Percentiles rank a stretch among this genome's conserved stretches.
Evolutionary conservation across 495 filamentous ascomycete species (phyloP).

Genomic region (Neurospora intermedia): DNA sequence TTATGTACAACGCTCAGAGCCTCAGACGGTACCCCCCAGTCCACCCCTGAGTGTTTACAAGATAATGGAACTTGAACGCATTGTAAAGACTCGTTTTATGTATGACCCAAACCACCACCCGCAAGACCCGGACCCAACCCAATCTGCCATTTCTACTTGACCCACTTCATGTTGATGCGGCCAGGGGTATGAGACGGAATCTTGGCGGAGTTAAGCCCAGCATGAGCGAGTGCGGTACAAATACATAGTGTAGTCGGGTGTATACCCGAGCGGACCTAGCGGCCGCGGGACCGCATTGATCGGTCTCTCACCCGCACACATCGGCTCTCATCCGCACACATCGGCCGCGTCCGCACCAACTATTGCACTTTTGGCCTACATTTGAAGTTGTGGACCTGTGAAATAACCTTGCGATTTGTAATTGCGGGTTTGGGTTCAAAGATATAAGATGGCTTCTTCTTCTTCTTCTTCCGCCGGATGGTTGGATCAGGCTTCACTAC

Average conservation of each 20-base stretch:
- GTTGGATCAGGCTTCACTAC: not conserved
- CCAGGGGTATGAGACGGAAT: not conserved
- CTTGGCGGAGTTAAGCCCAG: not conserved
- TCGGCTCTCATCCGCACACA: not conserved
- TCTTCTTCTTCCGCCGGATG: too few species aligned
- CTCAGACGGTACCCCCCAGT: not conserved
- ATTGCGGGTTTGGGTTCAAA: not conserved
- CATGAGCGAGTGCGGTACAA: not conserved
- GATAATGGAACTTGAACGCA: not conserved
- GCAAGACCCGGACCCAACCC: not conserved
- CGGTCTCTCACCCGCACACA: not conserved
- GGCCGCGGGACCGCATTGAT: not conserved
- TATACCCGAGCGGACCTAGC: not conserved
- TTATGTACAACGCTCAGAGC: not conserved
- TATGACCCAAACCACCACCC: not conserved
- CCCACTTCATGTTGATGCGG: not conserved
- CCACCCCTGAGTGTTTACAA: not conserved
- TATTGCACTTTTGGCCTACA: not conserved
- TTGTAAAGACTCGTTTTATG: not conserved
- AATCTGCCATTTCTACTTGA: not conserved
- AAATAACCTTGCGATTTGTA: not conserved
- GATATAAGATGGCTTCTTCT: not conserved
- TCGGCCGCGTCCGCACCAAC: not conserved
- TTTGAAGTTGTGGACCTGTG: not conserved
- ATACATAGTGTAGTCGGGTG: too few species aligned